A percentile compares a stretch with the other conserved stretches of the same genome.
Conservation (phyloP, 2,329 filamentous ascomycete genomes). For the Aspergillus udagawae region DNA sequence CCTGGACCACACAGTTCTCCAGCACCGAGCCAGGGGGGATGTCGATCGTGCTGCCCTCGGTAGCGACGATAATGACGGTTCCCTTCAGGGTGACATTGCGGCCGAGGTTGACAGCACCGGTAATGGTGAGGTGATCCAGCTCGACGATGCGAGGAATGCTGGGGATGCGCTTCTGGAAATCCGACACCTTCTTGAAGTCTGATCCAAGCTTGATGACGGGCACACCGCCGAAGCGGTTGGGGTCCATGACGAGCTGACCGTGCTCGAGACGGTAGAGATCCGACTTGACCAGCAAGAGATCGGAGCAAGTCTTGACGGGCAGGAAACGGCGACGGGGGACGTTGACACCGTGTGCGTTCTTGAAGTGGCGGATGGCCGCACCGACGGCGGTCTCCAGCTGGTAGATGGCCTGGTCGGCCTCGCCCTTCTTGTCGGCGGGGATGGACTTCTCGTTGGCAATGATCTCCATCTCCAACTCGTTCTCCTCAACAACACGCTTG, state of each 20-base stretch:
- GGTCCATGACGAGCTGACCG: constrained; percentile 95
- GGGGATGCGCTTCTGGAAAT: constrained; percentile 50
- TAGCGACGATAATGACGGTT: constrained; percentile 98
- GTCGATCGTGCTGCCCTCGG: constrained; percentile 96
- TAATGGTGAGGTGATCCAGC: constrained; percentile 82
- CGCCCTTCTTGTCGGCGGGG: constrained; percentile 98
- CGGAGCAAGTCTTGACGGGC: constrained; percentile 99
- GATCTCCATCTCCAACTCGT: constrained; percentile 98
- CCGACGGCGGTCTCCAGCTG: constrained; percentile 98
- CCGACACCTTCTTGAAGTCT: constrained; percentile 99
- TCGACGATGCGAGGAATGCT: constrained; percentile 50
- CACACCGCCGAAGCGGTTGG: constrained; percentile 91
- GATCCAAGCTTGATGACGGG: constrained; percentile 97
- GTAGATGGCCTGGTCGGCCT: constrained; percentile 94
- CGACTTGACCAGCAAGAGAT: constrained; percentile 99
- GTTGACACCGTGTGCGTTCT: constrained; percentile 98
- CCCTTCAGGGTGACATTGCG: constrained; percentile 93
- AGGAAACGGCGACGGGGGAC: constrained; percentile 96
- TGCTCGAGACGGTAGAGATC: constrained; percentile 98
- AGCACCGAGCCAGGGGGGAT: constrained; percentile 94
- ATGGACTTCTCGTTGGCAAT: constrained; percentile 99
- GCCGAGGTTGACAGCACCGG: constrained; percentile 92
- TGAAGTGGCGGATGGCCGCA: constrained; percentile 97
- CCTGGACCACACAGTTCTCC: constrained; percentile 98
- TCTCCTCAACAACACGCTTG: constrained; percentile 97